Evolutionary conservation across 148 eudicot genomes (phyloP), one percentile per base, ranked within the genome.

Genomic region (Nepenthes gracilis): DNA sequence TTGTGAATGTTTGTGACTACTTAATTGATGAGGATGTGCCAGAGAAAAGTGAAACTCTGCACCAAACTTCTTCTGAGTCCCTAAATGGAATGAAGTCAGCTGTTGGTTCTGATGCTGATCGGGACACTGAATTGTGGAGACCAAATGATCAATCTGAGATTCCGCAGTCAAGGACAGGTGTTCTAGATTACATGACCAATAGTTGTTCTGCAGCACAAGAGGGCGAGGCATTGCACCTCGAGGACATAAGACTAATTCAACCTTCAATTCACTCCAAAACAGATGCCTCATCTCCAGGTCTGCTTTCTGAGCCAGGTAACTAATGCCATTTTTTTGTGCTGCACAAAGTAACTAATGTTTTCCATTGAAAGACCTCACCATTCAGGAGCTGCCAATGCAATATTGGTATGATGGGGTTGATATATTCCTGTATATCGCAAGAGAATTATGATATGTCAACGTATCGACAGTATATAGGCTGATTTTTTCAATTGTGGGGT

Each of bases 241-340:
- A 82, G 51, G 80, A 83, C 63, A 77, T 64, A 47, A 71, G 53
- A 65, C 81, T 77, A 77, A 60, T 73, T 67, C 75, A 77, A 36
- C 80, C 85, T 37, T 65, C 66, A 35, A 38, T 47, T 68, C 64
- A 56, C 11, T 55, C 67, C 5, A 71, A 64, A 64, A 70, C 81
- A 50, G 93, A 81, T 53, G 54, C 65, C 38, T 35, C 74, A 2
- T 63, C 68, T 64, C 58, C 74, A 32, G 63, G 68, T 73, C 78
- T 66, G n/a, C 64, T 78, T 66, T 66, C 79, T 54, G 77, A 82
- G 71, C 80, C 90, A 75, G 98, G 98, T 65, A 55, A 23, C 59
- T n/a, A 80, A 82, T 45, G 62, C 14, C 54, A 2, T 55, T 2
- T 35, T 55, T 35, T 35, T 32, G 6, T 5, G n/a, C 9, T 9